Conservation (phyloP, 306 rosid species). For the Benincasa hispida region DNA sequence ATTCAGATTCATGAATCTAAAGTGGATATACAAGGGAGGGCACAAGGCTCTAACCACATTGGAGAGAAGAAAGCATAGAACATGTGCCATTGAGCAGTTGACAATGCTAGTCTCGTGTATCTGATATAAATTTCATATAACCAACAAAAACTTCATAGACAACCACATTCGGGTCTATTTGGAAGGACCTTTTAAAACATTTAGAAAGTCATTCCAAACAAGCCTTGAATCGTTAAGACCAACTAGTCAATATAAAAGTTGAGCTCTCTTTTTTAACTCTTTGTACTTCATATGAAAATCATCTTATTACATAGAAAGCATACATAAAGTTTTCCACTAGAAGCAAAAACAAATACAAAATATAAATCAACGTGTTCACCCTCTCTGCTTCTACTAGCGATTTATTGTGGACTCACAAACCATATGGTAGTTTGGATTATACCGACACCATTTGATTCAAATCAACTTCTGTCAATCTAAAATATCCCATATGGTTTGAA, state of each 20-base stretch:
- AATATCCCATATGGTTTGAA: not conserved
- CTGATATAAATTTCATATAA: not conserved
- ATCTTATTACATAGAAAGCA: not conserved
- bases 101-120: not conserved
- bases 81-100: not conserved
- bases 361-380: not conserved
- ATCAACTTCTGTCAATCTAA: not conserved
- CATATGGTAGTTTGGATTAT: not conserved
- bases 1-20: not conserved
- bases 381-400: not conserved
- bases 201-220: no score
- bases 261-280: not conserved
- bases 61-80: not conserved
- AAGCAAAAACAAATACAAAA: not conserved
- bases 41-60: not conserved
- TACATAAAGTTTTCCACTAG: not conserved
- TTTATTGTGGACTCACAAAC: not conserved
- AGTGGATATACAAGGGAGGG: not conserved
- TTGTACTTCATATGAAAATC: not conserved
- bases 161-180: not conserved
- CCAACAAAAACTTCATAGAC: not conserved
- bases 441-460: not conserved
- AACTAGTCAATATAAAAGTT: not conserved
- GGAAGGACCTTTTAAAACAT: not conserved
- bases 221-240: not conserved